phyloP scores from a whole-genome alignment of 1,284 basidiomycete species.

The Malassezia dermatis region DNA sequence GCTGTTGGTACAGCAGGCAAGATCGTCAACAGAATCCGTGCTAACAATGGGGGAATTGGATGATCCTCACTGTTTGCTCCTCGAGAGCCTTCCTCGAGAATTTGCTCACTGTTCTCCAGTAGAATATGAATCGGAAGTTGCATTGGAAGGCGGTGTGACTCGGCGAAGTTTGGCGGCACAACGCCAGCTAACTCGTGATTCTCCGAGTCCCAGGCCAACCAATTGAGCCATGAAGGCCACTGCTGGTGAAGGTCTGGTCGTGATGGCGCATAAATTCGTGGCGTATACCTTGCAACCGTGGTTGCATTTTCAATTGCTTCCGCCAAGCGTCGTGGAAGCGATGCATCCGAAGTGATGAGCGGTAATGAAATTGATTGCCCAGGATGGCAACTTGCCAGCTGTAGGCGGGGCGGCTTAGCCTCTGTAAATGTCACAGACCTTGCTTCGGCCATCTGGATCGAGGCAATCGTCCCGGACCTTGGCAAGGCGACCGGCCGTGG shows the following conservation, averaged over 20 bases:
- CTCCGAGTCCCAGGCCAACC: slow-evolving; percentile 31
- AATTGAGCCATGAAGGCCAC: slow-evolving; percentile 37
- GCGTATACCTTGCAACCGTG: slow-evolving; percentile 18
- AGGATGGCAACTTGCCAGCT: slow-evolving; percentile 12
- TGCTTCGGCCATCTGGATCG: slow-evolving; percentile 11
- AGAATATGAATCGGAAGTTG: slow-evolving; percentile 17
- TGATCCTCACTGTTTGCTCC: neutral
- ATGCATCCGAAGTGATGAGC: slow-evolving; percentile 7
- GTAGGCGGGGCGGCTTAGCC: slow-evolving; percentile 15
- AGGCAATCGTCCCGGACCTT: slow-evolving; percentile 8
- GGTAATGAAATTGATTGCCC: slow-evolving; percentile 6
- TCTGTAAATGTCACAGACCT: slow-evolving; percentile 8
- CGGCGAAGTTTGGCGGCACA: slow-evolving; percentile 25
- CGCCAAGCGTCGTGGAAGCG: slow-evolving; percentile 2
- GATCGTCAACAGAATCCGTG: slow-evolving; percentile 14
- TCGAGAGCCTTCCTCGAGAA: neutral
- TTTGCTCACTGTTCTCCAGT: neutral
- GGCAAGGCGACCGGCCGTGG: neutral
- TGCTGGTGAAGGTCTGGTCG: slow-evolving; percentile 31
- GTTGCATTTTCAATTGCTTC: neutral
- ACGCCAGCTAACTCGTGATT: slow-evolving; percentile 35
- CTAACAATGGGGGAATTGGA: slow-evolving; percentile 1
- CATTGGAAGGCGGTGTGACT: slow-evolving; percentile 11
- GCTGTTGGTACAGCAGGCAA: slow-evolving; percentile 1
- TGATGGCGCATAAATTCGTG: slow-evolving; percentile 31